Conservation (phyloP, 306 rosid species). For the Fragaria nilgerrensis region DNA sequence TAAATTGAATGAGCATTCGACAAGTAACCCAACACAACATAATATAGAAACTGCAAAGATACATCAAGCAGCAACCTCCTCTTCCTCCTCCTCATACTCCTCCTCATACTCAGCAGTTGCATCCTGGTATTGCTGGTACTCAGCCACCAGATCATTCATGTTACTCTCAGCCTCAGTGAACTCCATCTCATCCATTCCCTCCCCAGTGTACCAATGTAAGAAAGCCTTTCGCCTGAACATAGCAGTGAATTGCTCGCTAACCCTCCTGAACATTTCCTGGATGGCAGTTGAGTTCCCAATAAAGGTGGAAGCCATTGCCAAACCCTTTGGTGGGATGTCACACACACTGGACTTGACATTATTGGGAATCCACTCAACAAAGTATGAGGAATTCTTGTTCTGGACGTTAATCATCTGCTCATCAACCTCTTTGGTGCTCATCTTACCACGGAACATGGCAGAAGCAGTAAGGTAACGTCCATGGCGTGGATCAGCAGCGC, state of each 20-base stretch:
- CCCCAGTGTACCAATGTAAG: slow-evolving; percentile 85
- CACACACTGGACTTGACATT: slow-evolving; percentile 87
- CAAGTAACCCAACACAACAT: slow-evolving; percentile 32
- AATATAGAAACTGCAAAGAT: slow-evolving; percentile 13
- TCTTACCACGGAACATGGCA: slow-evolving; percentile 88
- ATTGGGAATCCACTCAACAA: slow-evolving; percentile 80
- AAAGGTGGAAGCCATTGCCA: slow-evolving; percentile 70
- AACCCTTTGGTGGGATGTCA: slow-evolving; percentile 83
- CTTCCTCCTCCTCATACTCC: slow-evolving; percentile 53
- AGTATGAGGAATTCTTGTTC: slow-evolving; percentile 87
- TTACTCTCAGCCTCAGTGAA: slow-evolving; percentile 87
- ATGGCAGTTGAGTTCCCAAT: slow-evolving; percentile 78
- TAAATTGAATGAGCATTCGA: slow-evolving; percentile 33
- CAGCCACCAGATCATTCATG: slow-evolving; percentile 87
- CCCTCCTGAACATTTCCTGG: slow-evolving; percentile 92
- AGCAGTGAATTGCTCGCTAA: slow-evolving; percentile 89
- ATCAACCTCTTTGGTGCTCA: slow-evolving; percentile 91
- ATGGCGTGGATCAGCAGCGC: slow-evolving; percentile 89
- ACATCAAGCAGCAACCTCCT: slow-evolving; percentile 50
- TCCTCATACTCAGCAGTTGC: slow-evolving; percentile 63
- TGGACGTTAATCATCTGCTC: slow-evolving; percentile 85
- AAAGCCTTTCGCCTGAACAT: slow-evolving; percentile 82
- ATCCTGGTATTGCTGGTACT: slow-evolving; percentile 91
- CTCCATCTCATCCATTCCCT: slow-evolving; percentile 97
- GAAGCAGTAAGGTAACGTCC: slow-evolving; percentile 84